Conservation (phyloP, 768 basidiomycete species). For the Agrocybe praecox region DNA sequence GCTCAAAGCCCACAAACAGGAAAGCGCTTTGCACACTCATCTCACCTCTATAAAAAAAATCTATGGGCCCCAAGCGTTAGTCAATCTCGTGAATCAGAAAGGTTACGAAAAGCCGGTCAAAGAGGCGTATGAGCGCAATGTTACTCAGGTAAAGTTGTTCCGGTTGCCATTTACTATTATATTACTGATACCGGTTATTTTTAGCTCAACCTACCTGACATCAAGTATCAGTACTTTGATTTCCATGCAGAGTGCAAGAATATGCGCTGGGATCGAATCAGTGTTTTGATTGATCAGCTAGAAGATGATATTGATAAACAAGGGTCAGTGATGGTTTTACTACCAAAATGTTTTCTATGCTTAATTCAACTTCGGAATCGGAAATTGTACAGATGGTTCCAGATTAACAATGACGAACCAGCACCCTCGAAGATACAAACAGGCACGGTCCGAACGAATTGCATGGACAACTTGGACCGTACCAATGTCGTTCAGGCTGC, state of each 20-base stretch:
- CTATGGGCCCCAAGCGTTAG: slow-evolving; percentile 80
- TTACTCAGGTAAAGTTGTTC: slow-evolving; percentile 55
- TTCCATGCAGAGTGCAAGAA: slow-evolving; percentile 95
- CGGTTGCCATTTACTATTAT: neutral
- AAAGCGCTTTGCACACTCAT: slow-evolving; percentile 72
- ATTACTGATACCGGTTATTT: neutral
- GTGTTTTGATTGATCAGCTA: slow-evolving; percentile 75
- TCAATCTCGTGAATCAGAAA: slow-evolving; percentile 93
- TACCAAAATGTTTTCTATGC: no score
- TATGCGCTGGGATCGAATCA: slow-evolving; percentile 95
- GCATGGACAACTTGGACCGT: slow-evolving; percentile 96
- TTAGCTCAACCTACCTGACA: slow-evolving; percentile 64
- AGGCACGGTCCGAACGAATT: slow-evolving; percentile 90
- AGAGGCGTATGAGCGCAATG: slow-evolving; percentile 86
- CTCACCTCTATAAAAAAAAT: slow-evolving; percentile 67
- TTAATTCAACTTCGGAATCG: no score
- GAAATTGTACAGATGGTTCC: slow-evolving; percentile 94
- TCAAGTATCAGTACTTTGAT: slow-evolving; percentile 94
- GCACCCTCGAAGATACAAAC: slow-evolving; percentile 62
- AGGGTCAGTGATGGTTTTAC: slow-evolving; percentile 50
- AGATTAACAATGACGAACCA: slow-evolving; percentile 50
- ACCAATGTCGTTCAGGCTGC: slow-evolving; percentile 97
- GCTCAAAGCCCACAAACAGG: slow-evolving; percentile 15
- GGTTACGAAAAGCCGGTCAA: slow-evolving; percentile 94
- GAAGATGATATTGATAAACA: slow-evolving; percentile 68